Evolutionary conservation across 164 flowering plant genomes (phyloP).

Genomic region (Warburgia ugandensis): DNA sequence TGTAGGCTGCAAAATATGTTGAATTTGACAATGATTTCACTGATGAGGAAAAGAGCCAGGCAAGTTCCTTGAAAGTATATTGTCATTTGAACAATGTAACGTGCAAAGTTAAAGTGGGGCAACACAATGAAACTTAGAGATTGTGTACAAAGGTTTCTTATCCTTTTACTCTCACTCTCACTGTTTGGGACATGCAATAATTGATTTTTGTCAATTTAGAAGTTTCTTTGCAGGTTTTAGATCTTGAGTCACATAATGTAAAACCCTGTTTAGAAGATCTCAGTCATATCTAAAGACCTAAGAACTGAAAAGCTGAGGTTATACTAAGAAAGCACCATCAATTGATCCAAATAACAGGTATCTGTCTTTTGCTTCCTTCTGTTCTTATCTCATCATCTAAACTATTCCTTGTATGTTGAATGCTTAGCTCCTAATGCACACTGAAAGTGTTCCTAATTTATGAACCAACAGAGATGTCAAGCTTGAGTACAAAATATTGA

Average conservation of each 20-base stretch:
- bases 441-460: not conserved
- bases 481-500: conserved; percentile 35
- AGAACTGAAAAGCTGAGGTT: conserved; percentile 46
- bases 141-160: conserved; percentile 42
- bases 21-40: conserved; percentile 46
- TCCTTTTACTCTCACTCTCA: not conserved
- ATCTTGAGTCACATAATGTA: conserved; percentile 36
- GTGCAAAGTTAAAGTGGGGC: conserved; percentile 44
- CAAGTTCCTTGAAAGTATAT: conserved; percentile 29
- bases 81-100: conserved; percentile 53
- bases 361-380: not conserved
- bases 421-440: not conserved
- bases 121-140: conserved; percentile 30
- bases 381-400: not conserved
- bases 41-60: conserved; percentile 35
- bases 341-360: conserved; percentile 49
- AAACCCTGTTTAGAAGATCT: conserved; percentile 46
- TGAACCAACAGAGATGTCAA: conserved; percentile 38
- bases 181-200: not conserved
- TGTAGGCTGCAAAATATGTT: conserved; percentile 48
- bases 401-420: not conserved
- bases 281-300: conserved; percentile 35
- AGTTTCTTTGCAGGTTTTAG: conserved; percentile 32
- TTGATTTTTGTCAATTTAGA: not conserved
- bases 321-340: conserved; percentile 33